phyloP scores from a whole-genome alignment of 768 basidiomycete species.

The Xerocomellus chrysenteron region DNA sequence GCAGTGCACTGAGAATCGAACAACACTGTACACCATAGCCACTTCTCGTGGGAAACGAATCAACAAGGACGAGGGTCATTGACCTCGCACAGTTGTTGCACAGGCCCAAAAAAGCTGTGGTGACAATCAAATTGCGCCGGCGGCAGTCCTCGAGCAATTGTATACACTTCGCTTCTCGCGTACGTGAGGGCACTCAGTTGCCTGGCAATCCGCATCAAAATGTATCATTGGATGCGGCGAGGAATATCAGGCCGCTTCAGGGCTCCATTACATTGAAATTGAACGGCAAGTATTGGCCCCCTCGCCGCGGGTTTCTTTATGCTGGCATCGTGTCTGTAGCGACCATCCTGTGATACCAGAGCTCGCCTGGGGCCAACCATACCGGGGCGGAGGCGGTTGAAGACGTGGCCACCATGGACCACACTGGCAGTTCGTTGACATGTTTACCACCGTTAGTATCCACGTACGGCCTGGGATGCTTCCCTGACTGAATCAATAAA shows the following conservation, averaged over 20 bases:
- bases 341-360: not conserved
- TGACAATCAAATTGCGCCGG: constrained; percentile 7
- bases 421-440: constrained; percentile 6
- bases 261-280: not conserved
- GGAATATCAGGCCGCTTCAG: not conserved
- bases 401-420: not conserved
- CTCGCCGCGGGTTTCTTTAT: not conserved
- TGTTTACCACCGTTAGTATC: constrained; percentile 1
- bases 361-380: not conserved
- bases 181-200: constrained; percentile 21
- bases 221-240: constrained; percentile 1
- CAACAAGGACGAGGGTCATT: not conserved
- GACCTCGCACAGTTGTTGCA: constrained; percentile 4
- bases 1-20: not conserved
- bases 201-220: constrained; percentile 27
- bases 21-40: constrained; percentile 13
- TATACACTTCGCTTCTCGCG: constrained; percentile 3
- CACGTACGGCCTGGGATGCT: not conserved
- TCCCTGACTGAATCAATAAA: not conserved
- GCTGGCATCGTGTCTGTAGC: not conserved
- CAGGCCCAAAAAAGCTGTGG: constrained; percentile 15
- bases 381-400: not conserved
- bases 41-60: constrained; percentile 18
- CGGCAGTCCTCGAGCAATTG: not conserved
- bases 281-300: constrained; percentile 1